A percentile compares a stretch with the other conserved stretches of the same genome.
Conservation (phyloP, 2,329 filamentous ascomycete species). For the Exophiala viscosa region DNA sequence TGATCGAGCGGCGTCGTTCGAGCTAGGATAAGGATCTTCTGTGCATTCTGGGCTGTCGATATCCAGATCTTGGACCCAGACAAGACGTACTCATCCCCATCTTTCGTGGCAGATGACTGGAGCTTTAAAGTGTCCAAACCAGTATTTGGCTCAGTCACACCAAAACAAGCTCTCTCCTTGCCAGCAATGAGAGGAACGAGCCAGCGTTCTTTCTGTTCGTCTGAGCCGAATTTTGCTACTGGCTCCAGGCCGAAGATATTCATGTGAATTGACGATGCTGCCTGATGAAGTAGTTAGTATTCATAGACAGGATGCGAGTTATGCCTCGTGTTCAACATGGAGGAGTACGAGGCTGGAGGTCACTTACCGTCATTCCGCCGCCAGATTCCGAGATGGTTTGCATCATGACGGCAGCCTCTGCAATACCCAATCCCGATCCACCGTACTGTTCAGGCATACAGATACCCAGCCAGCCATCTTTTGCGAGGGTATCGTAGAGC, state of each 20-base stretch:
- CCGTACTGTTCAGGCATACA: conserved; percentile 43
- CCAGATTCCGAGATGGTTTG: conserved; percentile 43
- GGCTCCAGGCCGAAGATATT: conserved; percentile 48
- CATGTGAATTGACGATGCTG: conserved; percentile 44
- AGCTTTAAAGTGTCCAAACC: conserved; percentile 43
- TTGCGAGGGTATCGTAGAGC: conserved; percentile 39
- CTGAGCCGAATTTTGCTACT: conserved; percentile 43
- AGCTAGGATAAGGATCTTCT: conserved; percentile 44
- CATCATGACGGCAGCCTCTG: conserved; percentile 47
- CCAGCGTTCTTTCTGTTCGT: conserved; percentile 42
- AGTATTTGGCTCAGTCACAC: conserved; percentile 43
- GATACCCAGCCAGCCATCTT: conserved; percentile 45
- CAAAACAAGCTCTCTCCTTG: conserved; percentile 42
- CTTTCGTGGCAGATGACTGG: conserved; percentile 35
- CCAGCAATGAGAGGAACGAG: conserved; percentile 40
- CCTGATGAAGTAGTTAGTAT: conserved; percentile 41
- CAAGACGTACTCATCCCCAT: conserved; percentile 33
- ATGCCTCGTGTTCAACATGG: background rate
- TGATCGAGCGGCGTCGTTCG: conserved; percentile 42
- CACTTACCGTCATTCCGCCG: background rate
- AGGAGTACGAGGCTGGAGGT: background rate
- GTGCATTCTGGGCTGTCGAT: conserved; percentile 43
- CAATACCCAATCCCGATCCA: conserved; percentile 41
- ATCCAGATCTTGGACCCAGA: conserved; percentile 46
- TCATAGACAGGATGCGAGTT: background rate